Evolutionary conservation across 1,284 basidiomycete genomes (phyloP).

Genomic region (Wallemia hederae): DNA sequence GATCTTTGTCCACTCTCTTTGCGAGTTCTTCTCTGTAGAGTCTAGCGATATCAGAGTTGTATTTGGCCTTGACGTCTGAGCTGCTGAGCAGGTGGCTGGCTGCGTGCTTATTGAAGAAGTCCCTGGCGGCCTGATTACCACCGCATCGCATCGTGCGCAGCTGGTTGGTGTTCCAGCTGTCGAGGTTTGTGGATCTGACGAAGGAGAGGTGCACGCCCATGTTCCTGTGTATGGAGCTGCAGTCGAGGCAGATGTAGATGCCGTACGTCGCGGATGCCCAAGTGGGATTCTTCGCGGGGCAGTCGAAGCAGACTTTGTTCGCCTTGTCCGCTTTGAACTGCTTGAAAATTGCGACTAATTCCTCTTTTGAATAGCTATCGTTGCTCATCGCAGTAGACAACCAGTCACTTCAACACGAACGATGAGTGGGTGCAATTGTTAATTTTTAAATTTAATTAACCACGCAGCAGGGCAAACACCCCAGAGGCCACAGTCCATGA

Average conservation of each 20-base stretch:
- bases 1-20: constrained; percentile 51
- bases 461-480: not conserved
- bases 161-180: constrained; percentile 75
- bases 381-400: not conserved
- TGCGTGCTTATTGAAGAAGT: constrained; percentile 72
- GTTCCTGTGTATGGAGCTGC: constrained; percentile 80
- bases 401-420: not conserved
- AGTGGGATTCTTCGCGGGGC: constrained; percentile 81
- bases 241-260: constrained; percentile 92
- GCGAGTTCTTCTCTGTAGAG: constrained; percentile 80
- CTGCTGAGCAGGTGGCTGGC: constrained; percentile 38
- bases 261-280: constrained; percentile 94
- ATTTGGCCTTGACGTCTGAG: constrained; percentile 63
- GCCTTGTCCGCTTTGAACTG: constrained; percentile 46
- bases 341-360: constrained; percentile 10
- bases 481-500: not conserved
- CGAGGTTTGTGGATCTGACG: constrained; percentile 90
- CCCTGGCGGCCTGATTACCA: constrained; percentile 62
- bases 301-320: constrained; percentile 94
- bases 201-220: constrained; percentile 97
- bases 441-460: not conserved
- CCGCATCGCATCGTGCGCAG: constrained; percentile 89
- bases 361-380: constrained; percentile 4
- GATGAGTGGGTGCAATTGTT: not conserved
- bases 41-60: constrained; percentile 50